Percentiles rank a stretch among this genome's conserved stretches.
Evolutionary conservation across 2,329 filamentous ascomycete species (phyloP).

Genomic region (Cryphonectria parasitica): DNA sequence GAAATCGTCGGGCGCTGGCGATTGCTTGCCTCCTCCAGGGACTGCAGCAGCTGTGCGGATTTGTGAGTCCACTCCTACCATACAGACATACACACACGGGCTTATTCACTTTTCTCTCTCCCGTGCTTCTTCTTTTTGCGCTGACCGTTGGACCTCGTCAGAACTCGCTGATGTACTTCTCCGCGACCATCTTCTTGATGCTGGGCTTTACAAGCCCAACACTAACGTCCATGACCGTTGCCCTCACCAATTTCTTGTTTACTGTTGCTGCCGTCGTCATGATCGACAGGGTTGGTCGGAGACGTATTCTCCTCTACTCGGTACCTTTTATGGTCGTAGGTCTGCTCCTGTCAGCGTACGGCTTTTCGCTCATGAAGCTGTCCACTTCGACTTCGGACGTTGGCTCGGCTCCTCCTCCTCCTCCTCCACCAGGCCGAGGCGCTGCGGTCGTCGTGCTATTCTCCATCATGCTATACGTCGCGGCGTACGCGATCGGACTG

Average conservation of each 20-base stretch:
- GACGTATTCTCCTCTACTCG: constrained; percentile 79
- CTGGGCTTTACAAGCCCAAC: constrained; percentile 80
- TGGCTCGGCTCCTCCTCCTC: constrained; percentile 29
- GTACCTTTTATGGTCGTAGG: constrained; percentile 83
- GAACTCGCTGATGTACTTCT: constrained; percentile 94
- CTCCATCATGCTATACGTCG: constrained; percentile 82
- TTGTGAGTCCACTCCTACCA: constrained; percentile 56
- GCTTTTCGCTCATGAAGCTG: constrained; percentile 69
- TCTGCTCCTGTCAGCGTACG: constrained; percentile 70
- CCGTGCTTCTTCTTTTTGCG: background rate
- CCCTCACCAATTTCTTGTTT: constrained; percentile 81
- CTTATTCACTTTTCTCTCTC: background rate
- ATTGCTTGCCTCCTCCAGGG: constrained; percentile 89
- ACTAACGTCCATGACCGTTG: constrained; percentile 76
- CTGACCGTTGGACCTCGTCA: constrained; percentile 36
- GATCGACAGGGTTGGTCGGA: constrained; percentile 79
- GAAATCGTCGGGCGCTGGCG: constrained; percentile 73
- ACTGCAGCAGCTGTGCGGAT: constrained; percentile 86
- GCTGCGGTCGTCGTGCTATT: constrained; percentile 66
- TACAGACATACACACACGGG: background rate
- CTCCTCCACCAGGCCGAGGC: constrained; percentile 31
- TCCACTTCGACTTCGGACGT: constrained; percentile 32
- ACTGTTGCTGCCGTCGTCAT: constrained; percentile 74
- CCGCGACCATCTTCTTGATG: constrained; percentile 77
- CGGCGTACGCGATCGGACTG: constrained; percentile 82